phyloP scores from a whole-genome alignment of 495 filamentous ascomycete genomes.

The Aspergillus haitiensis region DNA sequence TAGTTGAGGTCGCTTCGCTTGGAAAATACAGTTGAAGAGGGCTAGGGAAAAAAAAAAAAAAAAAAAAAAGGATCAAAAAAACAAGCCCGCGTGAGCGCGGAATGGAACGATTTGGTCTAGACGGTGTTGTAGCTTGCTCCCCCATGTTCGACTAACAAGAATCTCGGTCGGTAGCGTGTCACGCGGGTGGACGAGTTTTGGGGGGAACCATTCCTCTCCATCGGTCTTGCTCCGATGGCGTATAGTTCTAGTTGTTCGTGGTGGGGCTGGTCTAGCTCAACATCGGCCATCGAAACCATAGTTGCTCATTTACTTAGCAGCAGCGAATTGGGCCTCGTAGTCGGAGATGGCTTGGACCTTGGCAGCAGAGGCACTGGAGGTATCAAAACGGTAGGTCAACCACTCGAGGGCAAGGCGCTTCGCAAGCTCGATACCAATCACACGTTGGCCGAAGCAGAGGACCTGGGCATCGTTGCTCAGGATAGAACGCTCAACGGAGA shows the following conservation, averaged over 20 bases:
- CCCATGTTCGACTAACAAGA: background rate
- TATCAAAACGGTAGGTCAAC: conserved; percentile 80
- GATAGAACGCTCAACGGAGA: conserved; percentile 77
- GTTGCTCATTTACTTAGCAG: conserved; percentile 10
- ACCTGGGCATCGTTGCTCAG: conserved; percentile 87
- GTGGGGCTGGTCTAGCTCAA: conserved; percentile 3
- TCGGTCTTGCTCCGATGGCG: conserved; percentile 16
- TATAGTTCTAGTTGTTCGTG: conserved; percentile 2
- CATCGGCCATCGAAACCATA: background rate
- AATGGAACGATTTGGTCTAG: background rate
- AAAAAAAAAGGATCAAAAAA: conserved; percentile 1
- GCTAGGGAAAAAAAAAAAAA: conserved; percentile 2
- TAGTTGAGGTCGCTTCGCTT: conserved; percentile 7
- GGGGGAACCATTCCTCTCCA: background rate
- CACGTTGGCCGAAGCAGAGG: conserved; percentile 83
- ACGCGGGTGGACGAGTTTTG: conserved; percentile 12
- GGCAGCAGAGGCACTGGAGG: conserved; percentile 64
- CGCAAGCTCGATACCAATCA: conserved; percentile 78
- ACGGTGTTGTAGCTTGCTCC: background rate
- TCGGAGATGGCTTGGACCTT: conserved; percentile 76
- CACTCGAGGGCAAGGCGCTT: conserved; percentile 76
- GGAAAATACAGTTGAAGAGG: background rate
- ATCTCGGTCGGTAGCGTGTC: conserved; percentile 10
- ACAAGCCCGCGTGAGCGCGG: too few species aligned
- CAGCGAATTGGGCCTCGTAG: conserved; percentile 61